Evolutionary conservation across 371 early-diverging fungal species (phyloP).

Genomic region (Lichtheimia ramosa): DNA sequence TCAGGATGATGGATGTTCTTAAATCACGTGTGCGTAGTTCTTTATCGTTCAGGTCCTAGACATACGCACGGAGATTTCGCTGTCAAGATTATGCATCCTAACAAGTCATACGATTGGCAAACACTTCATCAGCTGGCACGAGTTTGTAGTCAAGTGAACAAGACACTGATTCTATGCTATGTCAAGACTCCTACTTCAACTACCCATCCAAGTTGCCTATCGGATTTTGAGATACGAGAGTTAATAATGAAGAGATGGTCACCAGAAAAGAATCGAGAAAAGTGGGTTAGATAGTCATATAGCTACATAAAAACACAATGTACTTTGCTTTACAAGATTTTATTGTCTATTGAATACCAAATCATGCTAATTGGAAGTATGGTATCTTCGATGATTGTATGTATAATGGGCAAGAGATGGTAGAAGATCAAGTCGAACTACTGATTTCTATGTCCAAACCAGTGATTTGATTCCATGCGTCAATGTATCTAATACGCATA

Average conservation of each 20-base stretch:
- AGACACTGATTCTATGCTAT: conserved; percentile 60
- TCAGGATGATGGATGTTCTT: too few species aligned
- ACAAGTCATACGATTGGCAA: conserved; percentile 38
- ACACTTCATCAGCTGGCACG: conserved; percentile 60
- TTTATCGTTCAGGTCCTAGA: conserved; percentile 27
- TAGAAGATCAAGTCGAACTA: not conserved
- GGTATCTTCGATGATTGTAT: too few species aligned
- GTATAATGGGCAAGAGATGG: too few species aligned
- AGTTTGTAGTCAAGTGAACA: conserved; percentile 64
- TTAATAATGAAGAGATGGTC: conserved; percentile 59
- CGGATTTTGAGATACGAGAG: conserved; percentile 39
- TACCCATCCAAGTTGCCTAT: conserved; percentile 16
- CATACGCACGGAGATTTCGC: conserved; percentile 37
- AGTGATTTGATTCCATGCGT: conserved; percentile 13
- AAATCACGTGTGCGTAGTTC: conserved; percentile 12
- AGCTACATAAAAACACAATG: not conserved
- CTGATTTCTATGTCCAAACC: not conserved
- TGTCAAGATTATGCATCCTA: conserved; percentile 28
- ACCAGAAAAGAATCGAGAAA: conserved; percentile 56
- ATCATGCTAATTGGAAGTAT: too few species aligned
- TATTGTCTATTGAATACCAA: too few species aligned
- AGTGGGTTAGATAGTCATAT: not conserved
- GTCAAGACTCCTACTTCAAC: conserved; percentile 18
- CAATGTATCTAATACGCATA: conserved; percentile 10
- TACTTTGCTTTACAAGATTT: not conserved